These are phyloP conservation scores for Xylaria sp. DNA, from an alignment of 2,329 filamentous ascomycete genomes.

Conservation along the genomic window DNA sequence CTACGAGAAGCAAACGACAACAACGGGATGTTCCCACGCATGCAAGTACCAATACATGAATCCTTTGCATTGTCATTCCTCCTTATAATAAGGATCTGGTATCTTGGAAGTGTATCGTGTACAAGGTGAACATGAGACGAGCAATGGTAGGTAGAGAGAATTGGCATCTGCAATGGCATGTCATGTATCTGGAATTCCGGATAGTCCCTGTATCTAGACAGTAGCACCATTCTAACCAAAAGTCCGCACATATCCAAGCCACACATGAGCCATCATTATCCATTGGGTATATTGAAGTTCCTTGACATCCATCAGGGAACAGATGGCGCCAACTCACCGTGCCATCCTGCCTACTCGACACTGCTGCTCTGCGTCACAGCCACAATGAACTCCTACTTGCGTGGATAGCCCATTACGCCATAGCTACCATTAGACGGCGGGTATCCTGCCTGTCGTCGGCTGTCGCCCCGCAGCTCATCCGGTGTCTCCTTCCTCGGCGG, in stretches of 20 bases:
- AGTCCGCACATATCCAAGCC: conserved; percentile 10
- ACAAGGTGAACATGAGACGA: conserved; percentile 3
- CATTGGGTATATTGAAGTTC: conserved; percentile 3
- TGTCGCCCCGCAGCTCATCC: conserved; percentile 49
- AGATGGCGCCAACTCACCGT: conserved; percentile 3
- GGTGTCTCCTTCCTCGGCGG: conserved; percentile 52
- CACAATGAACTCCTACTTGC: conserved; percentile 23
- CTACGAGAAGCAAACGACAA: conserved; percentile 11
- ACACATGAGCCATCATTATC: conserved; percentile 4
- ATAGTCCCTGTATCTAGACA: conserved; percentile 5
- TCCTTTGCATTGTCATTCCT: not conserved
- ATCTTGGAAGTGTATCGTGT: conserved; percentile 10
- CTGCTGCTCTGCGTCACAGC: conserved; percentile 1
- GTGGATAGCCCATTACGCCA: conserved; percentile 33
- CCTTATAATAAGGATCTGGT: conserved; percentile 4
- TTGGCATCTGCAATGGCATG: conserved; percentile 10
- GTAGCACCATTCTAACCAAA: conserved; percentile 7
- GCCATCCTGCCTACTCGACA: conserved; percentile 6
- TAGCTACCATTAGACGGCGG: conserved; percentile 40
- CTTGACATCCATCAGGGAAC: not conserved
- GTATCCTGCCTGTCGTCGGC: conserved; percentile 50
- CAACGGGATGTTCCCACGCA: not conserved
- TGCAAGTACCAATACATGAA: conserved; percentile 12
- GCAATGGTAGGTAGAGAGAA: conserved; percentile 8
- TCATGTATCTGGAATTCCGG: conserved; percentile 7